Percentiles rank a stretch among this genome's conserved stretches.
These are phyloP conservation scores for Botrytis byssoidea DNA, from an alignment of 2,329 filamentous ascomycete genomes.

Conservation along the genomic window DNA sequence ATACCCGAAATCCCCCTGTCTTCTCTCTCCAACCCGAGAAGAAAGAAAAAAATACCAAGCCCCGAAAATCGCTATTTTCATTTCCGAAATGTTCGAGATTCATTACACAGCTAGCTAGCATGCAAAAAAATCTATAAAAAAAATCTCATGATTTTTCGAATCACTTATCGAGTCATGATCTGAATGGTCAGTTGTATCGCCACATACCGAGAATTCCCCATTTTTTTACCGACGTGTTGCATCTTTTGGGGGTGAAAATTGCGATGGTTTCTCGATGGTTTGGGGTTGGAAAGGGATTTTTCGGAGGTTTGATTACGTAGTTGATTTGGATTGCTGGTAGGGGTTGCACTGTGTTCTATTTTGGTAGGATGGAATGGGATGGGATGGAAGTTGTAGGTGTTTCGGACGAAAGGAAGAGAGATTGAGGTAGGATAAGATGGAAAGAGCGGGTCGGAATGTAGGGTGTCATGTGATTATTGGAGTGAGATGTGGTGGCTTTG, in stretches of 20 bases:
- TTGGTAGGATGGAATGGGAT: not conserved
- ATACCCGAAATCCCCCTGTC: not conserved
- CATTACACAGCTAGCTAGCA: not conserved
- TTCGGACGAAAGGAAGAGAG: not conserved
- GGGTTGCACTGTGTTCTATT: not conserved
- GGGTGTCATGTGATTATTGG: not conserved
- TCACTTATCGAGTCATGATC: not conserved
- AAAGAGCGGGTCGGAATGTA: not conserved
- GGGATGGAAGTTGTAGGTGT: not conserved
- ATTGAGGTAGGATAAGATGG: not conserved
- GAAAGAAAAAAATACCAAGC: not conserved
- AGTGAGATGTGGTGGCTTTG: no score
- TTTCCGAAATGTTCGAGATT: not conserved
- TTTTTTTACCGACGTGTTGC: not conserved
- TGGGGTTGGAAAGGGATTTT: not conserved
- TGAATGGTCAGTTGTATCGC: not conserved
- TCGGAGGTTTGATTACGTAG: not conserved
- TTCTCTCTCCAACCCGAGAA: not conserved
- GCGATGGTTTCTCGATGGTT: not conserved
- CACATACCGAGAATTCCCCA: not conserved
- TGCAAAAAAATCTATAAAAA: not conserved
- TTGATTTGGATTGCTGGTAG: not conserved
- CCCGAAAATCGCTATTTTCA: not conserved
- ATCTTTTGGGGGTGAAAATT: not conserved
- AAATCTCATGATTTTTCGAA: not conserved